phyloP scores from a whole-genome alignment of 306 rosid genomes.

The Medicago lupulina region DNA sequence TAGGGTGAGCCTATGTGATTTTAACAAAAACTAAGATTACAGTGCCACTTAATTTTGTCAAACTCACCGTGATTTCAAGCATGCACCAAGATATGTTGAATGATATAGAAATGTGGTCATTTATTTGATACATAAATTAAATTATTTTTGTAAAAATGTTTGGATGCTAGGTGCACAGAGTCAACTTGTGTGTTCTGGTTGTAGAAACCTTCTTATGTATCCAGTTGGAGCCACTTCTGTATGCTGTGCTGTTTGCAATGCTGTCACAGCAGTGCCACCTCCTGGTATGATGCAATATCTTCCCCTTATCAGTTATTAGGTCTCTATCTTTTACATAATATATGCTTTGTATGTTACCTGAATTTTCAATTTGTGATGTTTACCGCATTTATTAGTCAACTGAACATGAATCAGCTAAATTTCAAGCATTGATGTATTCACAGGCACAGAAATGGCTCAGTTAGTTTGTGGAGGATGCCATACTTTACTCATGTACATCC shows the following conservation, averaged over 20 bases:
- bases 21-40: too few species aligned
- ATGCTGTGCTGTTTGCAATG: slow-evolving; percentile 99
- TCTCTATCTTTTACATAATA: not conserved
- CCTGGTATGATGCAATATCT: slow-evolving; percentile 69
- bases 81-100: slow-evolving; percentile 6
- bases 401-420: slow-evolving; percentile 27
- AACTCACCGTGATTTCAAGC: not conserved
- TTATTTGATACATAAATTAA: slow-evolving; percentile 19
- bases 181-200: slow-evolving; percentile 98
- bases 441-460: slow-evolving; percentile 99
- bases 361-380: slow-evolving; percentile 19
- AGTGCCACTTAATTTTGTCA: not conserved
- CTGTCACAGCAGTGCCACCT: slow-evolving; percentile 94
- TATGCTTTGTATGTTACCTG: slow-evolving; percentile 7
- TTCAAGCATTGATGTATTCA: slow-evolving; percentile 13
- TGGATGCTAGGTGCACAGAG: slow-evolving; percentile 74
- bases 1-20: not conserved
- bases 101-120: slow-evolving; percentile 10
- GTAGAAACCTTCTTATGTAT: slow-evolving; percentile 85
- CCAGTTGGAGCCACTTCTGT: slow-evolving; percentile 97
- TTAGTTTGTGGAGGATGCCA: slow-evolving; percentile 98
- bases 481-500: slow-evolving; percentile 95
- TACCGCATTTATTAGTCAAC: not conserved
- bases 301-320: too few species aligned
- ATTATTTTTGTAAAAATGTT: slow-evolving; percentile 29